Evolutionary conservation across 805 yeast species (phyloP), one percentile per base, ranked within the genome.

Genomic region (Priceomyces fermenticarens): DNA sequence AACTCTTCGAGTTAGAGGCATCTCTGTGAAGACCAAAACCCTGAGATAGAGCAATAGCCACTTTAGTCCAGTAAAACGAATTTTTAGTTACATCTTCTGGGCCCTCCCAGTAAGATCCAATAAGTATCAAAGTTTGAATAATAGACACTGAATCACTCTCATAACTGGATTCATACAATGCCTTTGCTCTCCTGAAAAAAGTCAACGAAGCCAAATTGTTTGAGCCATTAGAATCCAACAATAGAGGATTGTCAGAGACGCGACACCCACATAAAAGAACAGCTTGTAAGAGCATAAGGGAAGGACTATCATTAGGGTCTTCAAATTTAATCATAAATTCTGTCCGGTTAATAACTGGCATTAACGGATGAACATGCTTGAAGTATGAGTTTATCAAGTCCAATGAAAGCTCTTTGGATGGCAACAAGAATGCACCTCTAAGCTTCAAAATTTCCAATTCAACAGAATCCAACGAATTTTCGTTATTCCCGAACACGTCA

Each of bases 21-120:
- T 71, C 77, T 47, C 87, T 70, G 57, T 87, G 93, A 49, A 87
- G 67, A 1, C 95, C 95, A 53, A 80, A 74, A 10, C 86, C 85
- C 55, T 84, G 89, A 2, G 90, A 90, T 37, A 81, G 66, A 9
- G 81, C 75, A 27, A 84, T 68, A 0, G 88, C 90, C 9, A 80
- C 75, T 37, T 87, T 71, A 9, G 83, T 74, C 88, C 88, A 81
- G 58, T 81, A 81, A 53, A 75, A 79, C 2, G 81, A 76, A 55
- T 81, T 83, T 39, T 81, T 77, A 23, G 85, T 72, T 29, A 80
- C 81, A 49, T 78, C 81, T 48, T 83, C 83, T 8, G 85, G 85
- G 2, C 86, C 82, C 47, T 82, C 90, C 81, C 88, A 81, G 60
- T 80, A 82, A 51, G 81, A 74, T 0, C 85, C 83, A 45, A 86